Base-by-base conservation (phyloP, 1,139 yeast species). In the Taphrina pruni region DNA sequence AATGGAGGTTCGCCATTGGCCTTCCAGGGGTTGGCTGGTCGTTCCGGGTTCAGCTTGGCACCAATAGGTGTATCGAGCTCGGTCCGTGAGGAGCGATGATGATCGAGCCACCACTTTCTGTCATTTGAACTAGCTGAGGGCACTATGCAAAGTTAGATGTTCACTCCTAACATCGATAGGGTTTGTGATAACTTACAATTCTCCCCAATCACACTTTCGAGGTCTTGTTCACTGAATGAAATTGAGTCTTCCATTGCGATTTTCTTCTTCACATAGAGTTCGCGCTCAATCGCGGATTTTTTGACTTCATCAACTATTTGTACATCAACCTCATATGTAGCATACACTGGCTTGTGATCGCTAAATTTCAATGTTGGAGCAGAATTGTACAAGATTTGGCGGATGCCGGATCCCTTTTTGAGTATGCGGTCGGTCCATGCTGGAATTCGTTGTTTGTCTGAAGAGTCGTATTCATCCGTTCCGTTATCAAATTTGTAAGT, bases 401-500 rank as follows among this genome's bases (percentile, higher is more conserved):
- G 84, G 71, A 94, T 77, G 38, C 83, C 80, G n/a, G 76, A 65
- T n/a, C 84, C 84, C 54, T 85, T 82, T 67, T 83, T 82, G 66
- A 88, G 74, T 66, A 88, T 86, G 66, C 99, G 81, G 79, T 94
- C 99, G 0, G 98, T 94, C 98, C 98, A 94, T 0, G 98, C 92
- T 1, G 99, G 99, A 36, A 89, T 88, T 73, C 99, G 84, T 77
- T 88, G 89, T 77, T 94, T 94, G 74, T 94, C 99, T 17, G 96
- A 88, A 0, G 96, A 85, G 77, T 94, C 99, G 77, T 92, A 94
- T 6, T 80, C 80, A 65, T 86, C 86, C 0, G 97, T 90, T 2
- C 96, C 96, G 70, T 90, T 91, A 77, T 94, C 97, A 78, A 89
- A 94, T 76, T 94, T 94, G 79, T 94, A 94, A 0, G 99, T 94